phyloP scores from a whole-genome alignment of 2,329 filamentous ascomycete genomes.

The Magnaporthiopsis rhizophila region DNA sequence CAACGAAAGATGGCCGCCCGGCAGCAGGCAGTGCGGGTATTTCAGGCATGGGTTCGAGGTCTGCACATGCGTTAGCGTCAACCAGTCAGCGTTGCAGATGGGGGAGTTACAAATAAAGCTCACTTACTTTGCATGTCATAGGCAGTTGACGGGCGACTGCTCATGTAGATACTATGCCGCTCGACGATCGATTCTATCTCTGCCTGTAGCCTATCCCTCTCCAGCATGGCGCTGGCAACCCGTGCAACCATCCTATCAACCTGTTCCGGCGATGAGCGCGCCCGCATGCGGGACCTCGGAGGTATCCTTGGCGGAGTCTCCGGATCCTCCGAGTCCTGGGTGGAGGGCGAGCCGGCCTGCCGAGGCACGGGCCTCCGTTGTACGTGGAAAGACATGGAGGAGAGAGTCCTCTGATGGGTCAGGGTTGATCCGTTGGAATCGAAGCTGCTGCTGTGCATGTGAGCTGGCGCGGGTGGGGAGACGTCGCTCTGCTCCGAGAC shows the following conservation, averaged over 20 bases:
- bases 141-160: constrained; percentile 44
- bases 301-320: constrained; percentile 33
- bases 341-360: constrained; percentile 19
- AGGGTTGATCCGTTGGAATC: constrained; percentile 27
- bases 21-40: constrained; percentile 49
- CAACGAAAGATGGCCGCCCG: constrained; percentile 46
- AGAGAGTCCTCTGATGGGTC: constrained; percentile 36
- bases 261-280: constrained; percentile 31
- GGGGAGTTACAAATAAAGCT: constrained; percentile 8
- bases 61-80: constrained; percentile 20
- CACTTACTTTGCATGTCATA: constrained; percentile 31
- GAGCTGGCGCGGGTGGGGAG: constrained; percentile 29
- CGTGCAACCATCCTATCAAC: constrained; percentile 45
- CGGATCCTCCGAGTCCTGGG: constrained; percentile 12
- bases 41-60: constrained; percentile 43
- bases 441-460: constrained; percentile 21
- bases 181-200: constrained; percentile 54
- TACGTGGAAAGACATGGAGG: constrained; percentile 48
- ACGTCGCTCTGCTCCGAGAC: constrained; percentile 23
- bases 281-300: constrained; percentile 35
- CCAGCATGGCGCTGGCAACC: constrained; percentile 48
- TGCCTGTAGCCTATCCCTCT: constrained; percentile 49
- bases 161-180: constrained; percentile 49
- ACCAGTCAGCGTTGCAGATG: background rate
- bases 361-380: constrained; percentile 36